phyloP scores from a whole-genome alignment of 345 rosid genomes.

The Gossypioides kirkii region DNA sequence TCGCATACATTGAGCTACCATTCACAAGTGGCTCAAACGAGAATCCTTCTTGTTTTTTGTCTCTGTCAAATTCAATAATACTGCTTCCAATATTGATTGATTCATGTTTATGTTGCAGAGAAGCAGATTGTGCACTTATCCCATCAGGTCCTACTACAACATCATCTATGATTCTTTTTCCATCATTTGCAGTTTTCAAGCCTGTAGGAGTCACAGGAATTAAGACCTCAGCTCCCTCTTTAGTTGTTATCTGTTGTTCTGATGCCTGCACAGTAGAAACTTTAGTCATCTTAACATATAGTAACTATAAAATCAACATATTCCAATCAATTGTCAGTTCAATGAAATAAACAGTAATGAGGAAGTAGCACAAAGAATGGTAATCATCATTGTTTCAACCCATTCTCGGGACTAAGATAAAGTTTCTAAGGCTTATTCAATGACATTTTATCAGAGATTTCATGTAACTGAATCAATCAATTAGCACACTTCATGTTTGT shows the following conservation, averaged over 20 bases:
- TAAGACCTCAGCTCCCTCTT: constrained; percentile 25
- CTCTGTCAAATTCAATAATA: background rate
- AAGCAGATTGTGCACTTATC: background rate
- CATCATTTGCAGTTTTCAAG: constrained; percentile 18
- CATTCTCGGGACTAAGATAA: background rate
- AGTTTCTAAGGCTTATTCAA: background rate
- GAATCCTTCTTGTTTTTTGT: constrained; percentile 13
- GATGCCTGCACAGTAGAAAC: constrained; percentile 29
- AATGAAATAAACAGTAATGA: background rate
- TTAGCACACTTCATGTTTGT: background rate
- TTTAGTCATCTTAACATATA: background rate
- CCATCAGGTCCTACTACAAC: constrained; percentile 4
- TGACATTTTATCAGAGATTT: background rate
- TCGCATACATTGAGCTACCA: constrained; percentile 15
- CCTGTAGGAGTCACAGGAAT: constrained; percentile 18
- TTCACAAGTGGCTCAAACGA: constrained; percentile 20
- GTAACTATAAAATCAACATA: background rate
- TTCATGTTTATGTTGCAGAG: constrained; percentile 22
- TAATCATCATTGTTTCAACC: background rate
- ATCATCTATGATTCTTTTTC: constrained; percentile 7
- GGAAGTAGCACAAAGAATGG: background rate
- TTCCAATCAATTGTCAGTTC: background rate
- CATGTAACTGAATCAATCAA: background rate
- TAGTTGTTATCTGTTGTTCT: constrained; percentile 31
- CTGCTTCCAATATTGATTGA: constrained; percentile 21